A percentile compares a stretch with the other conserved stretches of the same genome.
Evolutionary conservation across 257 asterid species (phyloP).

Genomic region (Solanum piurae): DNA sequence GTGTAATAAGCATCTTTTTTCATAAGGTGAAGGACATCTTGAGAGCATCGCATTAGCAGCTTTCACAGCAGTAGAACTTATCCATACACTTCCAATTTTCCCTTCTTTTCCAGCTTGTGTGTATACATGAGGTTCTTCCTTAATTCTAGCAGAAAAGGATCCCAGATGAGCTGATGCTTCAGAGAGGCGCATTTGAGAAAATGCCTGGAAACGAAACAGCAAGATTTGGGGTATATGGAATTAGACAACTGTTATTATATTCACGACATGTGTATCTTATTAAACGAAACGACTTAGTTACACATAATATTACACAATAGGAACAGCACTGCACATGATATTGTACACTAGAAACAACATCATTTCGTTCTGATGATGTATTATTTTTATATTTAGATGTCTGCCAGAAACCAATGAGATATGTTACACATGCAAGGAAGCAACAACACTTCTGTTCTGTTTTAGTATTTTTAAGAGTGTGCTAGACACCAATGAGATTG

Average conservation of each 20-base stretch:
- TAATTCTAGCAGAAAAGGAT: conserved; percentile 74
- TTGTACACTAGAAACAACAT: neutral
- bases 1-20: conserved; percentile 78
- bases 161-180: conserved; percentile 96
- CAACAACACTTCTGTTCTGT: neutral
- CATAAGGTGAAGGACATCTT: conserved; percentile 84
- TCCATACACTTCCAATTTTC: conserved; percentile 55
- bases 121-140: conserved; percentile 65
- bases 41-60: conserved; percentile 91
- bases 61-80: conserved; percentile 60
- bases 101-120: conserved; percentile 47
- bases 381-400: neutral
- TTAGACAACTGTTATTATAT: neutral
- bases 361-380: neutral
- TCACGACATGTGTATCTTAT: neutral
- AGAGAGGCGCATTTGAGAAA: conserved; percentile 94
- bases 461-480: neutral
- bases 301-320: neutral
- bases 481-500: neutral
- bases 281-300: neutral
- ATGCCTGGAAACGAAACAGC: conserved; percentile 47
- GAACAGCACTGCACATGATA: neutral
- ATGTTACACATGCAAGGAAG: neutral
- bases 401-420: neutral
- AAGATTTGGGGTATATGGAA: conserved; percentile 5